phyloP scores from a whole-genome alignment of 2,329 filamentous ascomycete species.

The Bimuria novae-zelandiae region DNA sequence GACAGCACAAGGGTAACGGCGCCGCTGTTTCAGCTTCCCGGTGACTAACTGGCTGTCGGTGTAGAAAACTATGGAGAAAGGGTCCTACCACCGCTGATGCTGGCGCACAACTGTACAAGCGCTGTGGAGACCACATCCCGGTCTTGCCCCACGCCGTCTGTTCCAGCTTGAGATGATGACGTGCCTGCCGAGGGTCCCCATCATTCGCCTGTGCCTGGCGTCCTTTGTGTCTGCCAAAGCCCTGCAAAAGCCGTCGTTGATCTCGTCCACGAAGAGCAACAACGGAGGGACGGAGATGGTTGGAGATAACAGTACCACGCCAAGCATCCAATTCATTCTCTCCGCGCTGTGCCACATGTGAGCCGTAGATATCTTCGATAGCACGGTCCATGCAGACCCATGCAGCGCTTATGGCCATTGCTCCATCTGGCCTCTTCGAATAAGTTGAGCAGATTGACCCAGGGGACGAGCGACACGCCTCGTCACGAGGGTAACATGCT shows the following conservation, averaged over 20 bases:
- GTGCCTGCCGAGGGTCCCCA: not conserved
- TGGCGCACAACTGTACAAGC: not conserved
- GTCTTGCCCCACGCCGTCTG: slow-evolving; percentile 4
- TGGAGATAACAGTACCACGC: slow-evolving; percentile 1
- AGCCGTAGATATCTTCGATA: not conserved
- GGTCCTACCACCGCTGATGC: slow-evolving; percentile 9
- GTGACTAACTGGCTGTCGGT: not conserved
- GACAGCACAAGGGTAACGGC: not conserved
- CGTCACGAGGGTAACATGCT: not conserved
- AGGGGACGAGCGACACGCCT: not conserved
- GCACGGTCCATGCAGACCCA: slow-evolving; percentile 4
- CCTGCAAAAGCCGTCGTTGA: not conserved
- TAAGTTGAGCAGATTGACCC: not conserved
- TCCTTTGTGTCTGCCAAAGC: not conserved
- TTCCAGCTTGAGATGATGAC: slow-evolving; percentile 6
- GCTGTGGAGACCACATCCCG: not conserved
- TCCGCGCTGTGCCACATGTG: not conserved
- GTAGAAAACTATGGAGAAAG: slow-evolving; percentile 7
- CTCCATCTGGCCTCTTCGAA: not conserved
- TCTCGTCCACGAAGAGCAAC: not conserved
- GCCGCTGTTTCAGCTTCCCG: not conserved
- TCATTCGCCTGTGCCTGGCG: not conserved
- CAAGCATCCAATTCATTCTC: not conserved
- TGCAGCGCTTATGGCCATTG: not conserved
- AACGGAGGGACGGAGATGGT: not conserved